Conservation (phyloP, 2,329 filamentous ascomycete species). For the Monosporascus sp. region DNA sequence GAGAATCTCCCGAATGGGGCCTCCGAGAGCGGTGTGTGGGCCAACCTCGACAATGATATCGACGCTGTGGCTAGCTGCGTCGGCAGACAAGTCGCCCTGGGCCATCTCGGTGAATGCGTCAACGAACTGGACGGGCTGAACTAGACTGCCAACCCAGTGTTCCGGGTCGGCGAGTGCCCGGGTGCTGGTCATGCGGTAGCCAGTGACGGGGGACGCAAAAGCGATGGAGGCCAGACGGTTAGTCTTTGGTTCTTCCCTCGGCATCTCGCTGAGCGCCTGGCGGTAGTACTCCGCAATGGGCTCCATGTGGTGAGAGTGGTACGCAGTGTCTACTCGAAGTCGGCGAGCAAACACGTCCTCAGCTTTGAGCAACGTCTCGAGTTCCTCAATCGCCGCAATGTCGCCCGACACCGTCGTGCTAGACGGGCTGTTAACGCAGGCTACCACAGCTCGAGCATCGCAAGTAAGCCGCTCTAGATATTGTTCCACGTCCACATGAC, state of each 20-base stretch:
- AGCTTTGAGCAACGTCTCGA: neutral
- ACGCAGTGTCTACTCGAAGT: conserved; percentile 13
- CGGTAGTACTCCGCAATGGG: conserved; percentile 2
- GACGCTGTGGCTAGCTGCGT: conserved; percentile 3
- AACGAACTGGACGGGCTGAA: conserved; percentile 19
- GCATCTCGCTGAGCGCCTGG: too few species aligned
- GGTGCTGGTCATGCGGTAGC: conserved; percentile 1
- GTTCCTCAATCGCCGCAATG: conserved; percentile 24
- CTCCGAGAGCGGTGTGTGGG: conserved; percentile 29
- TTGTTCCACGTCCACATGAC: neutral
- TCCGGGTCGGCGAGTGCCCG: conserved; percentile 3
- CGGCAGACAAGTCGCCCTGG: neutral
- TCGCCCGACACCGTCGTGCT: conserved; percentile 19
- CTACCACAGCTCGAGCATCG: conserved; percentile 21
- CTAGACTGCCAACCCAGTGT: conserved; percentile 19
- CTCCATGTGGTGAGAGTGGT: conserved; percentile 8
- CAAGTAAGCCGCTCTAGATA: neutral
- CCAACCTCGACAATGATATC: conserved; percentile 26
- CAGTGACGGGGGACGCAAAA: conserved; percentile 12
- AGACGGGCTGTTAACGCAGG: too few species aligned
- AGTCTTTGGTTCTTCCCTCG: neutral
- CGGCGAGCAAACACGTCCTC: conserved; percentile 13
- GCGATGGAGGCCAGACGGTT: neutral
- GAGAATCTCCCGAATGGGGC: conserved; percentile 24
- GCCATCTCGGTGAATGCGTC: conserved; percentile 16